Evolutionary conservation across 163 green algal genomes (phyloP).

Genomic region (Chlamydomonas reinhardtii): DNA sequence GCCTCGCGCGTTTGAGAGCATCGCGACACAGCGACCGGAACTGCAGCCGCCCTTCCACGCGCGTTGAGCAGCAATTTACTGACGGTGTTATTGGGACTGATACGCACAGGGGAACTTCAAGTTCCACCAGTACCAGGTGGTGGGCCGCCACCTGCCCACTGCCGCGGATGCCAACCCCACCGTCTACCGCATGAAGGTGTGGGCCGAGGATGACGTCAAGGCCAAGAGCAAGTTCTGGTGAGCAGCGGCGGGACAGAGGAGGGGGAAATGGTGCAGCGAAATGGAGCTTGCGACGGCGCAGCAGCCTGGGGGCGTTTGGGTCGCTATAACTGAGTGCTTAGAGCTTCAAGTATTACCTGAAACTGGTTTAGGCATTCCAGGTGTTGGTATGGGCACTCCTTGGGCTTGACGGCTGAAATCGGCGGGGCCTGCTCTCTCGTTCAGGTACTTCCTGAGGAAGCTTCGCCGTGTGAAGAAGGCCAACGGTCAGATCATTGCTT

Average conservation of each 20-base stretch:
- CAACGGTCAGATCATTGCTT: constrained; percentile 97
- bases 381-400: no score
- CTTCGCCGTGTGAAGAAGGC: constrained; percentile 99
- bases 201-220: constrained; percentile 78
- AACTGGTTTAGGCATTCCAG: no score
- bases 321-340: no score
- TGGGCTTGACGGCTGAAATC: no score
- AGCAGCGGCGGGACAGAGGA: constrained; percentile 37
- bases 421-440: background rate
- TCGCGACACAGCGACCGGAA: background rate
- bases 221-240: constrained; percentile 99
- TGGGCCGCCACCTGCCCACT: constrained; percentile 96
- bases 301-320: no score
- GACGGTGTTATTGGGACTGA: background rate
- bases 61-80: background rate
- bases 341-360: no score
- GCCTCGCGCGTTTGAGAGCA: background rate
- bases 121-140: constrained; percentile 99
- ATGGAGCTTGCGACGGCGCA: no score
- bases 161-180: constrained; percentile 89
- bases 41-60: no score
- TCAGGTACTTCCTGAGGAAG: constrained; percentile 98
- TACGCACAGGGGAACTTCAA: constrained; percentile 85
- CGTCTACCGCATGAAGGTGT: constrained; percentile 99
- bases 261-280: background rate